phyloP scores from a whole-genome alignment of 2,329 filamentous ascomycete species.

The Hymenoscyphus infarciens region DNA sequence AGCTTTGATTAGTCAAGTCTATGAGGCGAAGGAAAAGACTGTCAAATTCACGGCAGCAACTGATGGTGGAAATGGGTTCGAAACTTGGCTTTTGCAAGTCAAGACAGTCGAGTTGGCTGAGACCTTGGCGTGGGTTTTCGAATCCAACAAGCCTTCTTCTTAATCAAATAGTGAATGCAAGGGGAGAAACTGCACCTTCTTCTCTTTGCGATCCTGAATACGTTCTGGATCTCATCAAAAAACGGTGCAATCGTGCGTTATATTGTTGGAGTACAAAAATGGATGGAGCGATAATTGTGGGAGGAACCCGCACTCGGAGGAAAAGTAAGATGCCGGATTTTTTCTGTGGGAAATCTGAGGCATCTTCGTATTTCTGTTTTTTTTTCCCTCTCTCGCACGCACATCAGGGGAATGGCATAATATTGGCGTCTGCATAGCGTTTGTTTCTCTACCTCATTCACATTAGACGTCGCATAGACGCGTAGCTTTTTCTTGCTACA shows the following conservation, averaged over 20 bases:
- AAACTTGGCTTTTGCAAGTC: conserved; percentile 69
- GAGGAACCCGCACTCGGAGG: neutral
- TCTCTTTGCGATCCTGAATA: neutral
- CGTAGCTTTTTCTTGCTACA: no score
- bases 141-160: conserved; percentile 46
- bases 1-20: conserved; percentile 57
- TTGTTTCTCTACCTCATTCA: neutral
- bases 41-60: conserved; percentile 56
- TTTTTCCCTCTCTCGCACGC: neutral
- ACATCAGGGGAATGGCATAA: neutral
- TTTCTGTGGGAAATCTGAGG: neutral
- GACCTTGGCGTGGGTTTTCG: conserved; percentile 42
- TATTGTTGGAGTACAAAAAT: neutral
- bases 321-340: conserved; percentile 2
- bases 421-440: neutral
- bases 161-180: neutral
- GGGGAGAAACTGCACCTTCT: neutral
- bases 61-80: conserved; percentile 55
- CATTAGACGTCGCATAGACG: no score
- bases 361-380: neutral
- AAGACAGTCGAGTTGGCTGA: conserved; percentile 53
- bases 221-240: neutral
- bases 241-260: neutral
- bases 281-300: neutral
- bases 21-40: conserved; percentile 59